These are phyloP conservation scores for Kokia cookei DNA, from an alignment of 441 rosid species.

Conservation along the genomic window DNA sequence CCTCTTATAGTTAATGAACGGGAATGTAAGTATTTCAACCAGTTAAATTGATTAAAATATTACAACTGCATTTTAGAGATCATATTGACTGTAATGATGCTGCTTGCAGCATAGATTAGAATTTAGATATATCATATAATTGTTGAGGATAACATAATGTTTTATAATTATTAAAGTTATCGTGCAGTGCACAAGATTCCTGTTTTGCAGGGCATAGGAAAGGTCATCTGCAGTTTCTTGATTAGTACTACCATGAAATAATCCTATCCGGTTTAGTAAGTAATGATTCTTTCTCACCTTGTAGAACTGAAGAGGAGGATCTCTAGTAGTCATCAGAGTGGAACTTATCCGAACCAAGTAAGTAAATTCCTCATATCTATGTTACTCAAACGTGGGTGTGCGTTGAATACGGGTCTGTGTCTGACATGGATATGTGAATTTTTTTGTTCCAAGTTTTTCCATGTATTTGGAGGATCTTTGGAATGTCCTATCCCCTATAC, in stretches of 20 bases:
- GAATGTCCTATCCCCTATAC: too few relatives aligned
- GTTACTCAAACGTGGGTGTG: too few relatives aligned
- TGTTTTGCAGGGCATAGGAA: neutral
- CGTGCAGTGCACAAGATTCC: neutral
- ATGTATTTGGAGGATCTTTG: too few relatives aligned
- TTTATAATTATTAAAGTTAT: too few relatives aligned
- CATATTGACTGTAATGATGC: neutral
- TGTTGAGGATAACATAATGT: neutral
- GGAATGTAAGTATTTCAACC: neutral
- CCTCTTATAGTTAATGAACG: neutral
- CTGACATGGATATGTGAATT: too few relatives aligned
- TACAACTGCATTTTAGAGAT: neutral
- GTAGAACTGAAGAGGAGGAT: slow-evolving; percentile 64
- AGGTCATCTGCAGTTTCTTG: neutral
- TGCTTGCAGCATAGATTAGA: neutral
- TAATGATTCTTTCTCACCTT: slow-evolving; percentile 18
- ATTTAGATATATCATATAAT: neutral
- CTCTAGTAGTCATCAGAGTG: slow-evolving; percentile 33
- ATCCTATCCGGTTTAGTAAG: neutral
- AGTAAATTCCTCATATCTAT: neutral
- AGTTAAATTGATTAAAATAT: neutral
- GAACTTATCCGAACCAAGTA: slow-evolving; percentile 42
- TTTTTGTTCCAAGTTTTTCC: too few relatives aligned
- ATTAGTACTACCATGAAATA: neutral
- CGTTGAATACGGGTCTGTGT: too few relatives aligned